phyloP scores from a whole-genome alignment of 768 basidiomycete genomes.

The Boletus speciosus region DNA sequence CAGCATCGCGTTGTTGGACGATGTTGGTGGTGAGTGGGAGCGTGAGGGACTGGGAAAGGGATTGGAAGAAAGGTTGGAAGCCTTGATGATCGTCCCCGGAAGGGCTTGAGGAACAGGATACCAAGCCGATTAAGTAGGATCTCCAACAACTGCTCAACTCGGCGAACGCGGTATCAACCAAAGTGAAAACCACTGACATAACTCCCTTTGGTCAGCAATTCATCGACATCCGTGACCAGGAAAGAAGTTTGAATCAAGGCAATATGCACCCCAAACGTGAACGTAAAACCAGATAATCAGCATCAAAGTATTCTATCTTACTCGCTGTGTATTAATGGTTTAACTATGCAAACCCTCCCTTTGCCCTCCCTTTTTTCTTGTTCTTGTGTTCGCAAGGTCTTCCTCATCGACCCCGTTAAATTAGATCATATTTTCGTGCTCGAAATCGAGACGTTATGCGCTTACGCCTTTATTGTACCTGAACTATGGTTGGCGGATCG shows the following conservation, averaged over 20 bases:
- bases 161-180: neutral
- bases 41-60: conserved; percentile 79
- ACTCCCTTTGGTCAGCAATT: neutral
- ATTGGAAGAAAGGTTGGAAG: conserved; percentile 78
- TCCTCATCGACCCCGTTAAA: neutral
- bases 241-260: neutral
- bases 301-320: conserved; percentile 23
- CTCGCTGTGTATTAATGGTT: conserved; percentile 24
- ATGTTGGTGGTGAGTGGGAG: conserved; percentile 84
- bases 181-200: neutral
- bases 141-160: neutral
- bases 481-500: neutral
- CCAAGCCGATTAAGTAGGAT: neutral
- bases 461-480: neutral
- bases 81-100: conserved; percentile 37
- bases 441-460: conserved; percentile 6
- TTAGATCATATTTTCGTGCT: conserved; percentile 4
- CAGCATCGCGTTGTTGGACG: conserved; percentile 50
- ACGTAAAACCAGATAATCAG: conserved; percentile 17
- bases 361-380: neutral
- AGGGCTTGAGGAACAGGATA: conserved; percentile 17
- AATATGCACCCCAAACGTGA: conserved; percentile 4
- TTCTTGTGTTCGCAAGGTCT: neutral
- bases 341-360: conserved; percentile 20
- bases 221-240: neutral